Conservation (phyloP, 768 basidiomycete species). For the Vishniacozyma victoriae region DNA sequence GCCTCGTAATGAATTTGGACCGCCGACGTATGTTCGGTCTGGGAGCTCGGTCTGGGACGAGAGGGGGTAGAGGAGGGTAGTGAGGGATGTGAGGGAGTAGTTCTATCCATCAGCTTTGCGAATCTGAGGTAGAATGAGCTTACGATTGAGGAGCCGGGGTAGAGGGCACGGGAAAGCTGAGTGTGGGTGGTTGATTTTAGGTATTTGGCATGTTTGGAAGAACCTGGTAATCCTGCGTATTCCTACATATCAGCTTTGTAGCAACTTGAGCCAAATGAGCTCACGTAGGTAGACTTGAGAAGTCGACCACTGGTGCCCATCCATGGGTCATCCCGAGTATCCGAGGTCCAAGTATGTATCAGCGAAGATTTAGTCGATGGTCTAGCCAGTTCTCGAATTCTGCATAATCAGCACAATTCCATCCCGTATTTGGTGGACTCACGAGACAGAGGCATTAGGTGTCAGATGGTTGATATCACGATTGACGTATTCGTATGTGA, state of each 20-base stretch:
- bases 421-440: conserved; percentile 11
- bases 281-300: conserved; percentile 55
- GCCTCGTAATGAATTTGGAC: conserved; percentile 70
- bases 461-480: conserved; percentile 67
- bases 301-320: conserved; percentile 61
- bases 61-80: conserved; percentile 67
- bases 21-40: conserved; percentile 90
- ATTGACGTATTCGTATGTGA: conserved; percentile 75
- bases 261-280: background rate
- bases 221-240: conserved; percentile 75
- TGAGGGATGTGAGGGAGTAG: conserved; percentile 64
- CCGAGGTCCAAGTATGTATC: conserved; percentile 66
- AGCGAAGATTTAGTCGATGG: conserved; percentile 74
- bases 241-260: conserved; percentile 36
- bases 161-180: conserved; percentile 58
- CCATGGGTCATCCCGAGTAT: conserved; percentile 68
- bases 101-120: conserved; percentile 51
- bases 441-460: conserved; percentile 78
- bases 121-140: conserved; percentile 11
- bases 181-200: conserved; percentile 67
- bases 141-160: conserved; percentile 58
- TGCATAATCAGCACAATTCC: conserved; percentile 39
- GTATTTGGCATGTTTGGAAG: conserved; percentile 55
- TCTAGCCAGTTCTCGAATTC: conserved; percentile 79
- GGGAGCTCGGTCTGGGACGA: conserved; percentile 30